These are phyloP conservation scores for Podaxis sp. DNA, from an alignment of 768 basidiomycete species.

Conservation along the genomic window DNA sequence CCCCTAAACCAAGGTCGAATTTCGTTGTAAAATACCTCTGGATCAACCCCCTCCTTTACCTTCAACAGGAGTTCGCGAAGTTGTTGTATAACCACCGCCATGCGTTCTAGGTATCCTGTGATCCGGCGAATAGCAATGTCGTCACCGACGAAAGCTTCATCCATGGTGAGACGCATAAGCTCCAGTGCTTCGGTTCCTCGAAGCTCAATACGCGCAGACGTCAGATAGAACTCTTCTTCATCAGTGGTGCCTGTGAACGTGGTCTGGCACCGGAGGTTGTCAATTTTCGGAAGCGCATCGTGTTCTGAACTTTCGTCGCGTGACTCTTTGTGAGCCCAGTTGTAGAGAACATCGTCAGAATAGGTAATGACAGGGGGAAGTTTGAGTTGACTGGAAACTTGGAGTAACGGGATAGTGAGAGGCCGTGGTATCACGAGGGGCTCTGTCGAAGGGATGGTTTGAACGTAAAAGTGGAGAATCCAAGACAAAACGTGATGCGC, in stretches of 20 bases:
- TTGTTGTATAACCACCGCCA: slow-evolving; percentile 62
- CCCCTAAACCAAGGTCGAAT: slow-evolving; percentile 84
- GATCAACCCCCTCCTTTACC: slow-evolving; percentile 69
- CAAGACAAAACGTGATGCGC: slow-evolving; percentile 73
- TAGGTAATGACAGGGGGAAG: slow-evolving; percentile 89
- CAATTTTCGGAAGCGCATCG: slow-evolving; percentile 38
- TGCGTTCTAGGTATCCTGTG: slow-evolving; percentile 56
- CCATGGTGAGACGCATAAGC: slow-evolving; percentile 80
- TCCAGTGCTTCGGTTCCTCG: slow-evolving; percentile 80
- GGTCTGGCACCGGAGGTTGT: slow-evolving; percentile 61
- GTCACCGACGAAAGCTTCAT: slow-evolving; percentile 82
- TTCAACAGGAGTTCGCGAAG: slow-evolving; percentile 55
- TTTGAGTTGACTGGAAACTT: slow-evolving; percentile 64
- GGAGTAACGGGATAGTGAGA: slow-evolving; percentile 71
- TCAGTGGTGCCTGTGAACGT: slow-evolving; percentile 76
- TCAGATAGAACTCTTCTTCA: slow-evolving; percentile 85
- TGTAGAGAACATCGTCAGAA: slow-evolving; percentile 89
- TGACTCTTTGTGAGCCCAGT: slow-evolving; percentile 51
- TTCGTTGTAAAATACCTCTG: slow-evolving; percentile 63
- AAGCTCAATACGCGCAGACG: slow-evolving; percentile 83
- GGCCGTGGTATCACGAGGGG: slow-evolving; percentile 63
- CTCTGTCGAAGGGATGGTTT: slow-evolving; percentile 47
- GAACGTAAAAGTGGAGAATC: slow-evolving; percentile 76
- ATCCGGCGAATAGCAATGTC: slow-evolving; percentile 59
- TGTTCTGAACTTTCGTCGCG: slow-evolving; percentile 18